A percentile compares a stretch with the other conserved stretches of the same genome.
Conservation (phyloP, 345 rosid species). For the Gossypium herbaceum region DNA sequence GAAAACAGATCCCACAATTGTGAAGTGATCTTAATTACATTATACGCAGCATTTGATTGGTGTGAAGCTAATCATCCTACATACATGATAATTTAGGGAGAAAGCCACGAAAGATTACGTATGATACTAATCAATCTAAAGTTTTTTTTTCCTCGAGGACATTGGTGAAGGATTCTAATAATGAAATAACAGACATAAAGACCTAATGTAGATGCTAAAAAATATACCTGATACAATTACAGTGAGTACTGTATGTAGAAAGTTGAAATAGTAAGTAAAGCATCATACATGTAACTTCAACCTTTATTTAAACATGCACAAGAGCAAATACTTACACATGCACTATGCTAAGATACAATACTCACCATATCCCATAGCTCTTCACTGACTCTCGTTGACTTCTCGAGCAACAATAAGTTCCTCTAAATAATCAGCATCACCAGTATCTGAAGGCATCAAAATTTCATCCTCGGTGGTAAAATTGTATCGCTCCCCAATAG, state of each 20-base stretch:
- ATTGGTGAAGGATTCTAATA: neutral
- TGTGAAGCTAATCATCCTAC: neutral
- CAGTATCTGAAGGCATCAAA: constrained; percentile 55
- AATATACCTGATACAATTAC: constrained; percentile 18
- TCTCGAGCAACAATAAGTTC: constrained; percentile 82
- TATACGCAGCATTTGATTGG: neutral
- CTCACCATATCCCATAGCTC: constrained; percentile 14
- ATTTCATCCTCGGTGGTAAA: constrained; percentile 72
- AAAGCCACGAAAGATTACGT: neutral
- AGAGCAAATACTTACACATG: constrained; percentile 23
- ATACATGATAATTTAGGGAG: constrained; percentile 1
- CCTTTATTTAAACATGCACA: constrained; percentile 23
- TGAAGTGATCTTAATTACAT: constrained; percentile 7
- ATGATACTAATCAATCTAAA: neutral
- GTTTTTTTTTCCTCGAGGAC: neutral
- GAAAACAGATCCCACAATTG: neutral
- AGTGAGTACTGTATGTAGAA: constrained; percentile 15
- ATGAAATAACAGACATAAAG: constrained; percentile 8
- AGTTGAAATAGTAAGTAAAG: constrained; percentile 13
- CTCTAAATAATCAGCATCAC: constrained; percentile 46
- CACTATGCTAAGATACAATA: constrained; percentile 16
- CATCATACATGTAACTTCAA: constrained; percentile 19
- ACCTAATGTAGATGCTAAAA: constrained; percentile 17
- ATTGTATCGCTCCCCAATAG: constrained; percentile 77
- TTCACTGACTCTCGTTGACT: constrained; percentile 20